Conservation (phyloP, 2,329 filamentous ascomycete species). For the Cladosporium colombiae region DNA sequence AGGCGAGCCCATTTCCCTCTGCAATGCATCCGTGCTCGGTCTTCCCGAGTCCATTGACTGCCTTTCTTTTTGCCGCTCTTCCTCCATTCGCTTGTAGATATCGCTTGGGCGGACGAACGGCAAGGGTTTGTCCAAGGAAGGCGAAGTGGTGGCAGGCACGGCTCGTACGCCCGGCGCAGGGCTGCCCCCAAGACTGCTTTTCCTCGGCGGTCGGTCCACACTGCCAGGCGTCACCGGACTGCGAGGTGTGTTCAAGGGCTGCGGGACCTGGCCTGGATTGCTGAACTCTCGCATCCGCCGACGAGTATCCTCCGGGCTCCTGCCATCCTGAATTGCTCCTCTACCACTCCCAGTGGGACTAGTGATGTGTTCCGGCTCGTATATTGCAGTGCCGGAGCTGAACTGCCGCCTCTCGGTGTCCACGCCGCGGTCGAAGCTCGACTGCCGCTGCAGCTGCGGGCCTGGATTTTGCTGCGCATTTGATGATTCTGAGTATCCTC, state of each 20-base stretch:
- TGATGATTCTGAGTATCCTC: conserved; percentile 50
- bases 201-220: conserved; percentile 58
- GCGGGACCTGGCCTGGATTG: conserved; percentile 52
- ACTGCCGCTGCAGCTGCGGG: conserved; percentile 38
- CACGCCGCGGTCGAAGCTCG: conserved; percentile 57
- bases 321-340: background rate
- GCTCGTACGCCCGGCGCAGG: conserved; percentile 30
- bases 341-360: background rate
- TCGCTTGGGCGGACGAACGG: conserved; percentile 74
- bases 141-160: conserved; percentile 19
- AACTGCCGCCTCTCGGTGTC: conserved; percentile 53
- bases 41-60: conserved; percentile 59
- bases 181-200: conserved; percentile 59
- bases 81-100: conserved; percentile 71
- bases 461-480: conserved; percentile 26
- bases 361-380: conserved; percentile 1
- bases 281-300: conserved; percentile 48
- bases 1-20: conserved; percentile 22
- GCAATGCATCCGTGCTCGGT: conserved; percentile 56
- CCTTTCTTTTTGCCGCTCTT: conserved; percentile 61
- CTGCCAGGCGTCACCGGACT: conserved; percentile 41
- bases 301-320: conserved; percentile 19
- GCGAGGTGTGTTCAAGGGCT: conserved; percentile 48
- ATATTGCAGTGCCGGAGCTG: conserved; percentile 26
- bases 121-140: conserved; percentile 52